Evolutionary conservation across 495 filamentous ascomycete species (phyloP), one percentile per base, ranked within the genome.

Genomic region (Astrothelium subdiscretum): DNA sequence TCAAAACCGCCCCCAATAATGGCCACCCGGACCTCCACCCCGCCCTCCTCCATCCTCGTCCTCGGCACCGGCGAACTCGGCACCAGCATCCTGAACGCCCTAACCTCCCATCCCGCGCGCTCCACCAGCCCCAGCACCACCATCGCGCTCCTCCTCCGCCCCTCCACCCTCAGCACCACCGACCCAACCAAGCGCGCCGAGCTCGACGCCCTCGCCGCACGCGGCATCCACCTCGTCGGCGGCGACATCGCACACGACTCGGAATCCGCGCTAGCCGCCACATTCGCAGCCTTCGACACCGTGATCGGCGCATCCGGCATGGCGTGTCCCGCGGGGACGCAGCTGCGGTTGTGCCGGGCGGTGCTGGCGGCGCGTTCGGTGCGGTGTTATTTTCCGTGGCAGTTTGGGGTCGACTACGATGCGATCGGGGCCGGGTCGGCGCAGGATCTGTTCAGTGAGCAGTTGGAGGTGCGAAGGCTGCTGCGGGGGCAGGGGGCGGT

Each of bases 371-470:
- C 81, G 0, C 69, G 72, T 1, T 35, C 29, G 24, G 70, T 77
- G 0, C 54, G 61, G 15, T 67, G 78, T 8, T 86, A 79, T 64
- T 70, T 86, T 15, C 83, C 85, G 1, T 86, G 85, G 84, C 84
- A 89, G 69, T 86, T 83, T 69, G 85, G 85, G 10, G 76, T 85
- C 1, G 82, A 87, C 65, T 87, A 87, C 67, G 80, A 83, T 62
- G 70, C 73, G 32, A 80, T 87, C 35, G 83, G 83, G 1, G 67
- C 72, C 0, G 81, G 77, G 0, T 79, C 77, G 24, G 76, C 76
- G 57, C 78, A 82, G 69, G 80, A 80, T 63, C 57, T 87, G 22
- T 87, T 86, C 61, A 81, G 81, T 60, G 84, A 86, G 76, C 82
- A 87, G 72, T 65, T 85, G 0, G 75, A 77, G 59, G 82, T 87